A percentile compares a stretch with the other conserved stretches of the same genome.
These are phyloP conservation scores for Cercospora berteroae DNA, from an alignment of 2,329 filamentous ascomycete genomes.

Conservation along the genomic window DNA sequence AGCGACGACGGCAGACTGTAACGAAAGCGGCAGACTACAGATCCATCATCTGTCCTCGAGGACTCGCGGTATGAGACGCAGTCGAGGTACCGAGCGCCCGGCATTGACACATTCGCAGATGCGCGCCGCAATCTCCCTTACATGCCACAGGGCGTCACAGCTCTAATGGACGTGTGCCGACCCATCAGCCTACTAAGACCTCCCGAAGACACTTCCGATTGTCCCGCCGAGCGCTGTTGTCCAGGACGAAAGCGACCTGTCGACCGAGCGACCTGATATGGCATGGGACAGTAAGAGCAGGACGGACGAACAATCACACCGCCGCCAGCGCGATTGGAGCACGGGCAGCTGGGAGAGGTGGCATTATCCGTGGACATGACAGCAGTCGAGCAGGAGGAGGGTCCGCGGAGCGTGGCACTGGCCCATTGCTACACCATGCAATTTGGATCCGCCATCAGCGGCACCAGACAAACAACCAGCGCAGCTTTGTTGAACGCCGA, in stretches of 20 bases:
- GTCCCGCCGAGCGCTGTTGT: neutral
- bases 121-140: neutral
- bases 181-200: neutral
- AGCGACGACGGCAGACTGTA: neutral
- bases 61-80: neutral
- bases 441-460: neutral
- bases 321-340: neutral
- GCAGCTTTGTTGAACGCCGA: neutral
- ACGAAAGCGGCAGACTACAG: neutral
- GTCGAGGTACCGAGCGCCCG: neutral
- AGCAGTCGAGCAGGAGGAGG: neutral
- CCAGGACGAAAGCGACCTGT: neutral
- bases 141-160: neutral
- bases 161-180: neutral
- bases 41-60: neutral
- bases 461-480: neutral
- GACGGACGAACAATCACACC: neutral
- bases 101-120: neutral
- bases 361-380: neutral
- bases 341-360: neutral
- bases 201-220: neutral
- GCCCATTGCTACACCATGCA: neutral
- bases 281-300: neutral
- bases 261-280: neutral
- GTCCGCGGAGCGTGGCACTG: neutral